These are phyloP conservation scores for Lycium ferocissimum DNA, from an alignment of 257 asterid species.

Conservation along the genomic window DNA sequence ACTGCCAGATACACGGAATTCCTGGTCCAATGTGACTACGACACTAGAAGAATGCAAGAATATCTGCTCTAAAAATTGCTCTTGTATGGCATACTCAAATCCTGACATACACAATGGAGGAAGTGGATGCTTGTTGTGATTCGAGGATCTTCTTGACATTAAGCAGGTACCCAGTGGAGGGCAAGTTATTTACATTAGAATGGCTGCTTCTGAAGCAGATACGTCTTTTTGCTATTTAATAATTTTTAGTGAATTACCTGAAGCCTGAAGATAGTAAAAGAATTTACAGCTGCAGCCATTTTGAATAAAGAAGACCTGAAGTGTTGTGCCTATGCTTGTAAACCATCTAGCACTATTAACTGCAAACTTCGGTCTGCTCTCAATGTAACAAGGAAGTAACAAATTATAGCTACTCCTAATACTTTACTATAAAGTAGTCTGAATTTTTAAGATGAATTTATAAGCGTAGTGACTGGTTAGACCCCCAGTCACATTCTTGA, in stretches of 20 bases:
- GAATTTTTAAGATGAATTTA: neutral
- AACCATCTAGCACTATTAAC: neutral
- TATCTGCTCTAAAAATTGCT: conserved; percentile 36
- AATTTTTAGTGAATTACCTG: neutral
- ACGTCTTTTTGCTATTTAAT: neutral
- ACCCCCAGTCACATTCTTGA: neutral
- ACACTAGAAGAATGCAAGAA: conserved; percentile 30
- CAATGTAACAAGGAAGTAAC: too few relatives aligned
- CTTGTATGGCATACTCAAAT: conserved; percentile 44
- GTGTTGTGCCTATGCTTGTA: neutral
- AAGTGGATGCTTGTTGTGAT: conserved; percentile 45
- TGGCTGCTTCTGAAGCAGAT: conserved; percentile 37
- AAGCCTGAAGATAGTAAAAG: neutral
- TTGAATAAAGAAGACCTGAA: neutral
- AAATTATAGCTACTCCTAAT: too few relatives aligned
- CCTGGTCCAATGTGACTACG: conserved; percentile 26
- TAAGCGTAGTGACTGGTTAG: neutral
- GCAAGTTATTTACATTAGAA: conserved; percentile 40
- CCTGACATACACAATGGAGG: conserved; percentile 36
- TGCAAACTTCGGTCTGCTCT: neutral
- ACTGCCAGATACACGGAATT: conserved; percentile 35
- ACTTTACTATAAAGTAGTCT: too few relatives aligned
- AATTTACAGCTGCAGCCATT: neutral
- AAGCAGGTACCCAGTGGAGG: conserved; percentile 27
- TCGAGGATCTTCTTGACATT: conserved; percentile 39